Conservation (phyloP, 1,139 yeast genomes). For the Blastobotrys malaysiensis region DNA sequence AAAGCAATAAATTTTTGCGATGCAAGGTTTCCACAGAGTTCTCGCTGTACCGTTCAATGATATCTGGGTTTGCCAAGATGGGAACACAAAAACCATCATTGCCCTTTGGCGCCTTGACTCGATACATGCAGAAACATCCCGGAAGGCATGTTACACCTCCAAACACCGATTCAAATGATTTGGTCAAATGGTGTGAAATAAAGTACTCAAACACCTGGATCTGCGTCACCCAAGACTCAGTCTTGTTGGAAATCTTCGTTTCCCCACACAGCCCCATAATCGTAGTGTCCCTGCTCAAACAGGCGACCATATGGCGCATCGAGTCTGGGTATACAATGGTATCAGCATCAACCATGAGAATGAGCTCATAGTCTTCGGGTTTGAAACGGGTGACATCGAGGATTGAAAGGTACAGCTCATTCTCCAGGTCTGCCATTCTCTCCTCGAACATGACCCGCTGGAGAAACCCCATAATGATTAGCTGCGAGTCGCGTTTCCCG, state of each 20-base stretch:
- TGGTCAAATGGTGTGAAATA: slow-evolving; percentile 93
- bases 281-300: slow-evolving; percentile 83
- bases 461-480: slow-evolving; percentile 85
- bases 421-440: slow-evolving; percentile 93
- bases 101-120: slow-evolving; percentile 92
- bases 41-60: slow-evolving; percentile 90
- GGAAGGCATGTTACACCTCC: slow-evolving; percentile 98
- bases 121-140: slow-evolving; percentile 94
- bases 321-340: slow-evolving; percentile 89
- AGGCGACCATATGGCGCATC: slow-evolving; percentile 86
- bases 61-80: slow-evolving; percentile 90
- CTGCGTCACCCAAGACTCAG: slow-evolving; percentile 84
- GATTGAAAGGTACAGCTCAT: slow-evolving; percentile 68
- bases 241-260: slow-evolving; percentile 86
- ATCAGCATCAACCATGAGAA: slow-evolving; percentile 96
- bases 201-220: slow-evolving; percentile 96
- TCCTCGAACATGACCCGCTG: slow-evolving; percentile 92
- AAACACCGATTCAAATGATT: slow-evolving; percentile 92
- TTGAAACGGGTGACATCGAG: slow-evolving; percentile 87
- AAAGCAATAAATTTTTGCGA: slow-evolving; percentile 75
- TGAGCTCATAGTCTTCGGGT: slow-evolving; percentile 79
- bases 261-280: slow-evolving; percentile 98
- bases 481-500: slow-evolving; percentile 97
- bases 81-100: slow-evolving; percentile 94
- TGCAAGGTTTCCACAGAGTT: slow-evolving; percentile 85